Base-by-base conservation (phyloP, 768 basidiomycete species). In the Clavaria fumosa region DNA sequence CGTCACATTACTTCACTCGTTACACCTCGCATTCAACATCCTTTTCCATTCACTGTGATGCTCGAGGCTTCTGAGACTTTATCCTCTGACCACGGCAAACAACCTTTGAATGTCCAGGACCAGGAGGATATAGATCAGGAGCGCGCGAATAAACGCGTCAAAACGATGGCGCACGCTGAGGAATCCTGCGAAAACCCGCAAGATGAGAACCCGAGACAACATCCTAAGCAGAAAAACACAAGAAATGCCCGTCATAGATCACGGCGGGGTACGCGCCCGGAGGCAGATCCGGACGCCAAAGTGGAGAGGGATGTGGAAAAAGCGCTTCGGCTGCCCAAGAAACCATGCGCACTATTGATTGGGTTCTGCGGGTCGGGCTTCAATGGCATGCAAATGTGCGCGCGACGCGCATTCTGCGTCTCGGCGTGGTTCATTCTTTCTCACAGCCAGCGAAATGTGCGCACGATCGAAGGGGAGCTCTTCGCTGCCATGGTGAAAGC, bases 371-470 rank as follows among this genome's bases (percentile, higher is more conserved):
- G 93, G 4, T 77, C 84, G 0, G 88, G 84, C 1, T 95, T 78
- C 54, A 79, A 71, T 49, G 93, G 93, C 17, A 96, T 95, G 85
- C 93, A 97, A 61, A 81, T 90, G 93, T 95, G 52, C 52, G 88
- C 68, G 26, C 3, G 23, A 10, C 28, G 24, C 22, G 27, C 15
- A 23, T 22, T 43, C 22, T 34, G 31, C 26, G 32, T 32, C 30
- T 11, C 43, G n/a, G 9, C 15, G 2, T 15, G 26, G 9, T 10
- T 18, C n/a, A 17, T 18, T 6, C 9, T 4, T 15, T 14, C n/a
- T 31, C n/a, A 23, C 42, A 86, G 84, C 36, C 84, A 90, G 53
- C 76, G 73, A 5, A 66, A 75, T 35, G 64, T 68, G 6, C 67
- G 64, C 31, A 97, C 95, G 1, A 89, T 99, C 44, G 95, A 97